phyloP scores from a whole-genome alignment of 2,329 filamentous ascomycete genomes.

The Pseudogymnoascus sp. region DNA sequence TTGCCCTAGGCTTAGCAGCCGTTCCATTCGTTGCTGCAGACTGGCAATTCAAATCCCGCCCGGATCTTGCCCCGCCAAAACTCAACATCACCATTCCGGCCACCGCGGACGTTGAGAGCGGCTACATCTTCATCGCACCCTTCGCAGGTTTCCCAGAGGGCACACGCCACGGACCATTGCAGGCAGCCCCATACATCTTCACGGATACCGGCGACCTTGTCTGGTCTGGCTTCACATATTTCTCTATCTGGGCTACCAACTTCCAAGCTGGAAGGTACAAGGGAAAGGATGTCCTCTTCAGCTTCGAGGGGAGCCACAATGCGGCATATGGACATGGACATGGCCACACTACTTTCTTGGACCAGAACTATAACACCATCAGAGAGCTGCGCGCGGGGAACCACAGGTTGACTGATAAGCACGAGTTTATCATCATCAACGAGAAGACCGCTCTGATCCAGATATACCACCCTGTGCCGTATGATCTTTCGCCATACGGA shows the following conservation, averaged over 20 bases:
- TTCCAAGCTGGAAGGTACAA: slow-evolving; percentile 45
- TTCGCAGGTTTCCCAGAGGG: slow-evolving; percentile 32
- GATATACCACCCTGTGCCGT: slow-evolving; percentile 44
- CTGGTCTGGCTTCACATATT: slow-evolving; percentile 49
- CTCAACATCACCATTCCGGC: slow-evolving; percentile 40
- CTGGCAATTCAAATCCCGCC: slow-evolving; percentile 41
- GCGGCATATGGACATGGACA: slow-evolving; percentile 45
- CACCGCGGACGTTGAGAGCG: slow-evolving; percentile 32
- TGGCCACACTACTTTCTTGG: slow-evolving; percentile 45
- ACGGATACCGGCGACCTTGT: slow-evolving; percentile 46
- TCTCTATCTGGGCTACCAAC: slow-evolving; percentile 43
- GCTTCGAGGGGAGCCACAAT: slow-evolving; percentile 47
- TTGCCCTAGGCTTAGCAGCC: neutral
- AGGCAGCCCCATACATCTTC: slow-evolving; percentile 49
- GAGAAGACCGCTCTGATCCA: slow-evolving; percentile 46
- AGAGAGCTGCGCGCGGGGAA: slow-evolving; percentile 44
- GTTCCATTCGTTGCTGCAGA: slow-evolving; percentile 28
- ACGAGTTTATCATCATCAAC: slow-evolving; percentile 48
- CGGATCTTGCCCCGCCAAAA: slow-evolving; percentile 39
- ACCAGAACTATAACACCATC: slow-evolving; percentile 48
- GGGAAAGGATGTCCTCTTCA: slow-evolving; percentile 45
- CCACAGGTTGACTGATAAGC: slow-evolving; percentile 44
- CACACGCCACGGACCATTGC: slow-evolving; percentile 39
- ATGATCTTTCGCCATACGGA: slow-evolving; percentile 39
- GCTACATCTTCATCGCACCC: slow-evolving; percentile 38